Percentiles rank a stretch among this genome's conserved stretches.
These are phyloP conservation scores for Circinella umbellata DNA, from an alignment of 371 early-diverging fungal genomes.

Conservation along the genomic window DNA sequence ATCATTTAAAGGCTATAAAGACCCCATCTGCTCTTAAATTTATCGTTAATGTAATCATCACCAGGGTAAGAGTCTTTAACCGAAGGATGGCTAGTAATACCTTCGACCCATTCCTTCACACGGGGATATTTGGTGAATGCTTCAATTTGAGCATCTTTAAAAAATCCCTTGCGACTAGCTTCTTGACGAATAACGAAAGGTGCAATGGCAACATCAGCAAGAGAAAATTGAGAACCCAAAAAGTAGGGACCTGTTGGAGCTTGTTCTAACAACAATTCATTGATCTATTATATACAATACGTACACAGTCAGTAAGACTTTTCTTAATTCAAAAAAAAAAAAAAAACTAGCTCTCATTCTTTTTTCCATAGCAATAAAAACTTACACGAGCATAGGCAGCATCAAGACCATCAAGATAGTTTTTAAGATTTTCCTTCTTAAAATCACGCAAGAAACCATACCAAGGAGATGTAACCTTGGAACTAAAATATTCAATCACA, in stretches of 20 bases:
- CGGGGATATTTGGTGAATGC: slow-evolving; percentile 30
- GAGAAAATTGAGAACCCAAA: slow-evolving; percentile 57
- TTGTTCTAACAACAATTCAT: slow-evolving; percentile 50
- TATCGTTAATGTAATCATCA: slow-evolving; percentile 25
- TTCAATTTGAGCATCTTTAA: slow-evolving; percentile 25
- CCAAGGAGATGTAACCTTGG: slow-evolving; percentile 38
- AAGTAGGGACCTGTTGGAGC: slow-evolving; percentile 65
- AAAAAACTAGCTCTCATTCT: too few relatives aligned
- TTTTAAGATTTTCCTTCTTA: slow-evolving; percentile 29
- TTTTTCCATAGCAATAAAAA: background rate
- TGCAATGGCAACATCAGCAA: slow-evolving; percentile 62
- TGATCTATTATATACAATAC: slow-evolving; percentile 19
- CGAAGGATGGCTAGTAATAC: slow-evolving; percentile 29
- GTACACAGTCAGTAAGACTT: too few relatives aligned
- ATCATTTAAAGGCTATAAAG: background rate
- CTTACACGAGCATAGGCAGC: slow-evolving; percentile 36
- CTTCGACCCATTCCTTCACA: slow-evolving; percentile 38
- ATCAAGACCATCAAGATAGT: slow-evolving; percentile 21
- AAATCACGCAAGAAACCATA: slow-evolving; percentile 31
- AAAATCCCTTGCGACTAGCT: slow-evolving; percentile 14
- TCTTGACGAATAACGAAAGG: slow-evolving; percentile 52
- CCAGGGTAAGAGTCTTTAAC: slow-evolving; percentile 31
- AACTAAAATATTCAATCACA: slow-evolving; percentile 57
- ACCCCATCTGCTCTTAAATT: slow-evolving; percentile 11
- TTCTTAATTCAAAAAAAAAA: too few relatives aligned